Conservation (phyloP, 495 filamentous ascomycete species). For the Hyaloscypha bicolor region DNA sequence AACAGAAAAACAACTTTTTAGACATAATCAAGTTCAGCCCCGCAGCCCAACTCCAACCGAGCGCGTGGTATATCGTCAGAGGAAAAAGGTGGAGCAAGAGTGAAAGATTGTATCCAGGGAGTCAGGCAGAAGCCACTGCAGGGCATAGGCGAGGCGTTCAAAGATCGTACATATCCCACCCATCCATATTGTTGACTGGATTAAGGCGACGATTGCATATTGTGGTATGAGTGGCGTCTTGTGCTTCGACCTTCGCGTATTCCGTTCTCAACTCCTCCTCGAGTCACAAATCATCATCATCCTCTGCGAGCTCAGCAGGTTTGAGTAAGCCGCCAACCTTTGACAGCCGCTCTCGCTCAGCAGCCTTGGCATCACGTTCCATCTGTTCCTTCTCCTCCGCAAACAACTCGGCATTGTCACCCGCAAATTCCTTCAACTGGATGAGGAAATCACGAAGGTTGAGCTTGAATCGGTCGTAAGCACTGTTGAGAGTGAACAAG, state of each 20-base stretch:
- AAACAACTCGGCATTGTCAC: conserved; percentile 90
- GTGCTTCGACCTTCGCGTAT: conserved; percentile 35
- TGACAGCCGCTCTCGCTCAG: conserved; percentile 83
- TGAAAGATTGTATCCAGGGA: conserved; percentile 21
- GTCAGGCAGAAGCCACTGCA: conserved; percentile 4
- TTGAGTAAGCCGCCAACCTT: conserved; percentile 92
- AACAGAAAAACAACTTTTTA: conserved; percentile 26
- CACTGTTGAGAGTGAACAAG: conserved; percentile 78
- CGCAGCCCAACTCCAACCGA: conserved; percentile 21
- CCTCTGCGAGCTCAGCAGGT: conserved; percentile 75
- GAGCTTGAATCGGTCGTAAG: conserved; percentile 88
- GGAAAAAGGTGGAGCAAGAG: conserved; percentile 8
- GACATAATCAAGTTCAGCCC: conserved; percentile 25
- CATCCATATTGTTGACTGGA: conserved; percentile 27
- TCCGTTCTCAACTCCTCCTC: conserved; percentile 65
- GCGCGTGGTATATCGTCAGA: conserved; percentile 18
- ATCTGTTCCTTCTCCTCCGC: conserved; percentile 90
- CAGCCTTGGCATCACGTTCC: conserved; percentile 72
- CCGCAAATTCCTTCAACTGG: conserved; percentile 93
- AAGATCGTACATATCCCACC: conserved; percentile 37
- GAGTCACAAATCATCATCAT: conserved; percentile 95
- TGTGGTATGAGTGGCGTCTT: background rate
- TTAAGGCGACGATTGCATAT: conserved; percentile 9
- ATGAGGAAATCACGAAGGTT: conserved; percentile 96
- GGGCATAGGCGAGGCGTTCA: conserved; percentile 19